Evolutionary conservation across 2,329 filamentous ascomycete genomes (phyloP).

Genomic region (Penicillium sumatraense): DNA sequence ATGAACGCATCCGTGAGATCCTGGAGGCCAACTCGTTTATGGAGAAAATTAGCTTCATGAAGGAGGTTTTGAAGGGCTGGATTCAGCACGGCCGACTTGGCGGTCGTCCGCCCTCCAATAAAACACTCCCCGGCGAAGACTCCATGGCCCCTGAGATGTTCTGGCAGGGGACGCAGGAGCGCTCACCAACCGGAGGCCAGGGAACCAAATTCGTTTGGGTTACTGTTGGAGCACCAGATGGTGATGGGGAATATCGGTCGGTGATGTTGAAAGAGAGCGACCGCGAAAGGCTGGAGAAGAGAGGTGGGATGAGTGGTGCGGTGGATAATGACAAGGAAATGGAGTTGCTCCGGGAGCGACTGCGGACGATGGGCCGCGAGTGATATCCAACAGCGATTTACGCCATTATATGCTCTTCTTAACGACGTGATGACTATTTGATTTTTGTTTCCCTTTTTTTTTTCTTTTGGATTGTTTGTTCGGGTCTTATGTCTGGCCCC

Average conservation of each 20-base stretch:
- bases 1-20: slow-evolving; percentile 47
- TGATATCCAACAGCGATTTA: slow-evolving; percentile 11
- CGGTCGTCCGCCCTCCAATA: slow-evolving; percentile 31
- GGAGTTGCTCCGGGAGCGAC: slow-evolving; percentile 34
- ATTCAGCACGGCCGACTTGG: slow-evolving; percentile 44
- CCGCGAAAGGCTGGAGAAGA: slow-evolving; percentile 21
- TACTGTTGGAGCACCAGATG: slow-evolving; percentile 53
- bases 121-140: slow-evolving; percentile 16
- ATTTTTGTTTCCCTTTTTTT: slow-evolving; percentile 9
- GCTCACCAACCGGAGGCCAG: slow-evolving; percentile 47
- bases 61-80: slow-evolving; percentile 47
- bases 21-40: slow-evolving; percentile 51
- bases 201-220: slow-evolving; percentile 58
- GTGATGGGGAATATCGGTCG: slow-evolving; percentile 50
- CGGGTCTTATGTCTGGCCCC: neutral
- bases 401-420: slow-evolving; percentile 3
- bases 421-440: slow-evolving; percentile 32
- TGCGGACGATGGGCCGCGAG: slow-evolving; percentile 31
- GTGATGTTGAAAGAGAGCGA: slow-evolving; percentile 37
- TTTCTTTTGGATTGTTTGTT: neutral
- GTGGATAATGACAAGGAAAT: slow-evolving; percentile 32
- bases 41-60: slow-evolving; percentile 48
- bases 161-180: slow-evolving; percentile 50
- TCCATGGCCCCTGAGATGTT: slow-evolving; percentile 35
- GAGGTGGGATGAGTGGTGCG: slow-evolving; percentile 16